Conservation (phyloP, 768 basidiomycete species). For the Trametes sanguinea region DNA sequence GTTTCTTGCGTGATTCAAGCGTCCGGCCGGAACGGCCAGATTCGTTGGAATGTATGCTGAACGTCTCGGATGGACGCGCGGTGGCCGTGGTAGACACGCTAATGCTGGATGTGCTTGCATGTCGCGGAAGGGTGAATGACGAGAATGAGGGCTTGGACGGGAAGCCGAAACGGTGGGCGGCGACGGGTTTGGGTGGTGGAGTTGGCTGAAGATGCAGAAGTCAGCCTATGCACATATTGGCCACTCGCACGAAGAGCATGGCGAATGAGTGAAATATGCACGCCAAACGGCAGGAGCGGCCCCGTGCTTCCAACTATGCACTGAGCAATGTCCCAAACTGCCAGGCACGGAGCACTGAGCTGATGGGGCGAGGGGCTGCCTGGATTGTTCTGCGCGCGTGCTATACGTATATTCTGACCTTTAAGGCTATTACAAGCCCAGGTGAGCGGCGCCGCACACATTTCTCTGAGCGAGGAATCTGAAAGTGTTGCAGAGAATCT, state of each 20-base stretch:
- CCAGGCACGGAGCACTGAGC: too few species aligned
- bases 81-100: constrained; percentile 24
- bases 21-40: constrained; percentile 28
- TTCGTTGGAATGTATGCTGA: constrained; percentile 28
- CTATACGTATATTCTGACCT: too few species aligned
- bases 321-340: too few species aligned
- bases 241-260: not conserved
- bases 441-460: too few species aligned
- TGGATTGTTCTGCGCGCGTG: too few species aligned
- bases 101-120: constrained; percentile 33
- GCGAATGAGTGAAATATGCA: not conserved
- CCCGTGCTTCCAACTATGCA: too few species aligned
- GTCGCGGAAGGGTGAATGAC: constrained; percentile 41
- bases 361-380: too few species aligned
- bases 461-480: too few species aligned
- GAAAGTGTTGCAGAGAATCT: too few species aligned
- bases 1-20: constrained; percentile 50
- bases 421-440: too few species aligned
- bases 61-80: constrained; percentile 26
- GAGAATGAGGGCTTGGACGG: constrained; percentile 43
- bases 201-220: constrained; percentile 37
- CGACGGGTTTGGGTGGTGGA: constrained; percentile 43
- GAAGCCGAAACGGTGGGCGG: constrained; percentile 38
- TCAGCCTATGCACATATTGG: not conserved
- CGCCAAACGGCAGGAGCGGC: too few species aligned